A percentile compares a stretch with the other conserved stretches of the same genome.
Conservation (phyloP, 2,329 filamentous ascomycete species). For the Alternaria brassicae region DNA sequence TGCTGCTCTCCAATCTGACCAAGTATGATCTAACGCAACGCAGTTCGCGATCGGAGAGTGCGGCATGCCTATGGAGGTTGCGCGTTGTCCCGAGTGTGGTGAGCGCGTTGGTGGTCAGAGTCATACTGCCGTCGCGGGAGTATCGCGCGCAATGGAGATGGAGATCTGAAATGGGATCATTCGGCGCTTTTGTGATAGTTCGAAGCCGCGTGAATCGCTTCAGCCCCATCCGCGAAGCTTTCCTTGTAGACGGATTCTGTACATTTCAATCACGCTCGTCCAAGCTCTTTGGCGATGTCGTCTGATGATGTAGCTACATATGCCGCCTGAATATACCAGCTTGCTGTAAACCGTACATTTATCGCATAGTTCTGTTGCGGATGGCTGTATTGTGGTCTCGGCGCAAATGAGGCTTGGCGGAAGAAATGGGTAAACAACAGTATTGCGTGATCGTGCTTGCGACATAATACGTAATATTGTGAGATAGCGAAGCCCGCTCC, state of each 20-base stretch:
- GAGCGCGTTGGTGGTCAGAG: slow-evolving; percentile 62
- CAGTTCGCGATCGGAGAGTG: slow-evolving; percentile 69
- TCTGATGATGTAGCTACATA: not conserved
- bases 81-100: slow-evolving; percentile 69
- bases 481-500: not conserved
- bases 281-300: not conserved
- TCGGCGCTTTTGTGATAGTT: not conserved
- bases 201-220: not conserved
- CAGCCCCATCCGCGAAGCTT: not conserved
- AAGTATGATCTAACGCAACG: slow-evolving; percentile 3
- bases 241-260: not conserved
- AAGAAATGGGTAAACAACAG: not conserved
- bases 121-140: slow-evolving; percentile 61
- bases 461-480: not conserved
- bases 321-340: not conserved
- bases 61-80: slow-evolving; percentile 68
- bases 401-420: not conserved
- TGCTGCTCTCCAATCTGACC: not conserved
- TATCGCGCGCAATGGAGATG: slow-evolving; percentile 59
- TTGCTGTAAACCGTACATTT: not conserved
- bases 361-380: not conserved
- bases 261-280: not conserved
- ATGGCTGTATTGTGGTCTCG: not conserved
- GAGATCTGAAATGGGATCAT: slow-evolving; percentile 45
- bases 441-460: not conserved